Evolutionary conservation across 176 grass and related monocot genomes (phyloP).

Genomic region (Ensete ventricosum): DNA sequence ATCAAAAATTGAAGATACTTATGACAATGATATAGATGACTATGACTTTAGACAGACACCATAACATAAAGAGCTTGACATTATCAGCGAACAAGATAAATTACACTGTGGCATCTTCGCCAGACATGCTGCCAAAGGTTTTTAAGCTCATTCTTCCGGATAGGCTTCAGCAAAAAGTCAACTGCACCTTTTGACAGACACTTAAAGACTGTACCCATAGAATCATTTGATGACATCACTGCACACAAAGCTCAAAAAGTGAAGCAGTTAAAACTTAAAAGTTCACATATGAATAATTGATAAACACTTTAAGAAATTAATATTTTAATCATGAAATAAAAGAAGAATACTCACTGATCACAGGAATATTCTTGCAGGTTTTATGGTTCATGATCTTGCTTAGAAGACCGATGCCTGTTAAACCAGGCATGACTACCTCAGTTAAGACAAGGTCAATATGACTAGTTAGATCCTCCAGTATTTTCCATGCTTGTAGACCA

Average conservation of each 20-base stretch:
- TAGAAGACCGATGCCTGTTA: constrained; percentile 76
- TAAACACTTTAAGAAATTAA: not conserved
- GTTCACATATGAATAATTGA: constrained; percentile 3
- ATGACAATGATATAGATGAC: not conserved
- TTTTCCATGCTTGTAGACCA: constrained; percentile 82
- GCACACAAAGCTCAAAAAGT: constrained; percentile 40
- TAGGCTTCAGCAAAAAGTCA: constrained; percentile 94
- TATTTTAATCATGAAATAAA: not conserved
- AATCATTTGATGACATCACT: constrained; percentile 98
- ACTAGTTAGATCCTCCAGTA: constrained; percentile 62
- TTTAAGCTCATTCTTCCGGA: constrained; percentile 95
- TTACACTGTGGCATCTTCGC: constrained; percentile 91
- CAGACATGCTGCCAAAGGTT: constrained; percentile 93
- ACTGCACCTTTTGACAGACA: constrained; percentile 92
- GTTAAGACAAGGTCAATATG: constrained; percentile 90
- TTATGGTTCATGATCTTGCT: constrained; percentile 80
- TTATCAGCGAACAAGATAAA: constrained; percentile 4
- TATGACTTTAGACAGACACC: not conserved
- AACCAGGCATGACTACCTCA: constrained; percentile 60
- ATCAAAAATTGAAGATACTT: not conserved
- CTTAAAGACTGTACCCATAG: constrained; percentile 75
- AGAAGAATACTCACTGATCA: constrained; percentile 66
- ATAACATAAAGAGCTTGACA: not conserved
- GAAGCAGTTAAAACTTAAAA: constrained; percentile 48
- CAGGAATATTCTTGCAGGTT: constrained; percentile 78